Base-by-base conservation (phyloP, 75 land plant genomes). In the Pinus albicaulis region DNA sequence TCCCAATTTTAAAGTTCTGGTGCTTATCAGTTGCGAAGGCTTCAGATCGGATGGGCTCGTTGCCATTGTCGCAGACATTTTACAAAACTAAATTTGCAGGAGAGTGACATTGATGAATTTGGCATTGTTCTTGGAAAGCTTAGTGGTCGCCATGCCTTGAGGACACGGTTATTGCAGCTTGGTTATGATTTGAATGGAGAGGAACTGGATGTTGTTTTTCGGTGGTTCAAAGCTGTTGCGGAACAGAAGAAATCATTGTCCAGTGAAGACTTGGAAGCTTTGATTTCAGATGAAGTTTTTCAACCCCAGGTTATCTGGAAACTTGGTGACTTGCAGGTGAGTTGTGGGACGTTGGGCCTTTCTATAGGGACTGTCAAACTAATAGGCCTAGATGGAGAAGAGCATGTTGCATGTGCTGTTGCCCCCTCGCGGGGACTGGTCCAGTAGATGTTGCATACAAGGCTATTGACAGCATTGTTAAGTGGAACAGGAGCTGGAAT, bases 101-200 rank as follows among this genome's bases (percentile, higher is more conserved):
- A n/a, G n/a, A n/a, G n/a, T n/a, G n/a, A n/a, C n/a, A n/a, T n/a
- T n/a, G n/a, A 90, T 82, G 92, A 85, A 56, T 82, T 90, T 78
- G 99, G 98, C 41, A 90, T 96, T 80, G 93, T 91, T 4, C 89
- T 96, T 23, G 99, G 99, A 66, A 96, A 96, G 77, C 93, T 90
- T 56, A 94, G 99, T 88, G 99, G 98, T 19, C 88, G 98, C n/a
- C 97, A 96, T 90, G 98, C 99, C 31, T 81, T 96, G 82, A 93
- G 79, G 68, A 48, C 83, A 53, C 79, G 81, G 55, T 81, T 96
- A 31, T 20, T 69, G 26, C 88, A 94, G 95, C 89, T 94, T 65
- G 99, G 99, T 26, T 90, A 92, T 84, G 94, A 92, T 25, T 62
- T 96, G 22, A 82, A 87, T n/a, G 91, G 85, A 38, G 82, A 82